Base-by-base conservation (phyloP, 116 monocot genomes). In the Cymodocea nodosa region DNA sequence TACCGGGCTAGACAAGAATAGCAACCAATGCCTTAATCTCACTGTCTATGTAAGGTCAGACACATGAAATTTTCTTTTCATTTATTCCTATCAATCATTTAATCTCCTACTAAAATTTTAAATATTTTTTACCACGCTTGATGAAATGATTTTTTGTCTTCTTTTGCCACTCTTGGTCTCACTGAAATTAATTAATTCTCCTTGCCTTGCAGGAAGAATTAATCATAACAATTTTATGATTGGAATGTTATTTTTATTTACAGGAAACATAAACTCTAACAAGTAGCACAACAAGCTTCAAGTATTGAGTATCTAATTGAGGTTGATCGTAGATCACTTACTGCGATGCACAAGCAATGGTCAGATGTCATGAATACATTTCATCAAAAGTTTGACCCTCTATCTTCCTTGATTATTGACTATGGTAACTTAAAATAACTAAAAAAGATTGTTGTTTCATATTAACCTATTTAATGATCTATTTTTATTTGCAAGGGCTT, bases 211-310 rank as follows among this genome's bases (percentile, higher is more conserved):
- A 13, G 30, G 30, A 30, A 30, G 1, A 30, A n/a, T 53, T 52
- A n/a, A 16, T 53, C 18, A n/a, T 53, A 1, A 5, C 17, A 19
- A 19, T 53, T 5, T 16, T 19, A 5, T 44, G 44, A 44, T 12
- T 44, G 8, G 11, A 44, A 44, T 44, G 44, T 44, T 7, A 44
- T 44, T 19, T 52, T 53, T 53, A 53, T 53, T 19, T 8, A 62
- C 62, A 98, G 91, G 70, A 88, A 85, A 75, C 75, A 82, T 72
- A 88, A 98, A 71, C 83, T 98, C 60, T 82, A 91, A 77, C 91
- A 91, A 73, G 85, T 98, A 51, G 91, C 91, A 37, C 83, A 77
- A 54, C 97, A 98, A 82, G 92, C 92, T 66, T 98, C 97, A 71
- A 88, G 70, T 77, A 86, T 91, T 82, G 91, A 85, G 55, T 72